phyloP scores from a whole-genome alignment of 1,139 yeast genomes.

The Ogataea hybrid region DNA sequence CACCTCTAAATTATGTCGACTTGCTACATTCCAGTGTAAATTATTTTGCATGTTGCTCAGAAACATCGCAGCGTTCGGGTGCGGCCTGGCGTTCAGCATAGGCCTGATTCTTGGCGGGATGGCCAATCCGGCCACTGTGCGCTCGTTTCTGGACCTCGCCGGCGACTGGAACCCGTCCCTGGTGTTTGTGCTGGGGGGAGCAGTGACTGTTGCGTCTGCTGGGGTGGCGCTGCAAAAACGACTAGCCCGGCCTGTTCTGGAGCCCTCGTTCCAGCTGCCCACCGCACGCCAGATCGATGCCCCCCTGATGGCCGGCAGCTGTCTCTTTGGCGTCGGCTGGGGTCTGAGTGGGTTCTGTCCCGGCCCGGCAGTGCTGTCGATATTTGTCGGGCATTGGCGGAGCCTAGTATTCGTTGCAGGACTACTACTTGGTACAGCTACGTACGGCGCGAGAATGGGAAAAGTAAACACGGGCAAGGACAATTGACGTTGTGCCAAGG shows the following conservation, averaged over 20 bases:
- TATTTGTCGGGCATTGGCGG: background rate
- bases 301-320: background rate
- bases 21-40: too few species aligned
- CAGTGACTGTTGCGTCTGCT: background rate
- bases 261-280: background rate
- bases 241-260: background rate
- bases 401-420: background rate
- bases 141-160: background rate
- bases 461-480: too few species aligned
- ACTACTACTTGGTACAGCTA: background rate
- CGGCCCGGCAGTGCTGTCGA: background rate
- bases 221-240: background rate
- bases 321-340: background rate
- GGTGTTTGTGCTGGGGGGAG: background rate
- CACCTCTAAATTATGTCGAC: too few species aligned
- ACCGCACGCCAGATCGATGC: background rate
- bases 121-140: background rate
- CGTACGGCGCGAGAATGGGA: background rate
- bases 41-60: background rate
- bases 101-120: background rate
- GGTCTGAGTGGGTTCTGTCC: background rate
- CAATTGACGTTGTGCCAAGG: too few species aligned
- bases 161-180: background rate
- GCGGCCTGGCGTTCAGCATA: background rate
- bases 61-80: background rate